These are phyloP conservation scores for Malus fusca DNA, from an alignment of 306 rosid genomes.

Conservation along the genomic window DNA sequence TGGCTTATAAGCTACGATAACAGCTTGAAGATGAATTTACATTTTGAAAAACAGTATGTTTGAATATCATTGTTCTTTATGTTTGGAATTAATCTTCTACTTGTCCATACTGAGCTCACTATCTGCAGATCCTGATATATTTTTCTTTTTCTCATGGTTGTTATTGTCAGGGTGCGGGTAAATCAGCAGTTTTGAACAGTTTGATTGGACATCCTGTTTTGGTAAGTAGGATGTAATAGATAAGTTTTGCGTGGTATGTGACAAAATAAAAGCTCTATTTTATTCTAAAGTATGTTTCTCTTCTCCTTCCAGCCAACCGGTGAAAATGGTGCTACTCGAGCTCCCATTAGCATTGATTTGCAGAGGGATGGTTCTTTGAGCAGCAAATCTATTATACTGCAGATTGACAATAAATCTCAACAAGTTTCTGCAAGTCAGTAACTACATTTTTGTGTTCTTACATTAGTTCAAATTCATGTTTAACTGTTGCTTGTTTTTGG, in stretches of 20 bases:
- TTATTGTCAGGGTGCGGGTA: slow-evolving; percentile 78
- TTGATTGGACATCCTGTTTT: slow-evolving; percentile 92
- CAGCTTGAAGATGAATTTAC: neutral
- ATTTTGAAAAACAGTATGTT: neutral
- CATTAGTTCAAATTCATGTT: neutral
- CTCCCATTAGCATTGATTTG: slow-evolving; percentile 86
- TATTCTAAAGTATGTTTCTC: slow-evolving; percentile 2
- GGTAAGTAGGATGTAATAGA: slow-evolving; percentile 45
- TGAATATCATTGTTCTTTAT: neutral
- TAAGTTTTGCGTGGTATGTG: neutral
- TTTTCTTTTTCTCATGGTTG: neutral
- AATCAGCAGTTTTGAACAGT: slow-evolving; percentile 90
- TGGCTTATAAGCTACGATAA: neutral
- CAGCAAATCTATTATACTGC: slow-evolving; percentile 85
- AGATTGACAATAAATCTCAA: slow-evolving; percentile 88
- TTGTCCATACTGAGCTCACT: neutral
- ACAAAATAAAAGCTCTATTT: neutral
- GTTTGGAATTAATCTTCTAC: neutral
- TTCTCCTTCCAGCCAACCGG: slow-evolving; percentile 77
- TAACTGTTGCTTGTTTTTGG: neutral
- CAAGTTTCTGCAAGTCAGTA: slow-evolving; percentile 96
- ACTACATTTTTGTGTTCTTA: neutral
- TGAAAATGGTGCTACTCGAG: slow-evolving; percentile 96
- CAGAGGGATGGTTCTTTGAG: slow-evolving; percentile 83
- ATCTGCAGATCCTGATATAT: neutral